Percentiles rank a stretch among this genome's conserved stretches.
phyloP scores from a whole-genome alignment of 768 basidiomycete genomes.

The Trametes cubensis region DNA sequence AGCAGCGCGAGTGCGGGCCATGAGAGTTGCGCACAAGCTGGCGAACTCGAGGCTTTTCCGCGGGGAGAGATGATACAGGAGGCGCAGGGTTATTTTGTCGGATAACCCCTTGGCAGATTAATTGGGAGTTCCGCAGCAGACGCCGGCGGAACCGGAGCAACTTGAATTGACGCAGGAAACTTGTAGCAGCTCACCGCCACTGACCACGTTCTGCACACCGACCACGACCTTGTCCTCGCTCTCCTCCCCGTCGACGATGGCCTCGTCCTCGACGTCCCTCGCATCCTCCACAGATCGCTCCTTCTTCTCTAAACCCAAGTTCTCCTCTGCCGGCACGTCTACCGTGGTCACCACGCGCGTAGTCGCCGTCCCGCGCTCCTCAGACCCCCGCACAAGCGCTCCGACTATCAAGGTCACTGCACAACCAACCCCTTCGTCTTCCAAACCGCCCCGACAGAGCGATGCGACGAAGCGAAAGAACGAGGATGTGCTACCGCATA shows the following conservation, averaged over 20 bases:
- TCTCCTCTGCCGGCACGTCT: conserved; percentile 25
- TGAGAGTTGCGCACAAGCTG: too few relatives aligned
- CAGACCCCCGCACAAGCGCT: conserved; percentile 24
- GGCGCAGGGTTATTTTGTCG: not conserved
- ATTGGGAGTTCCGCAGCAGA: not conserved
- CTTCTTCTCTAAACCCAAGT: conserved; percentile 38
- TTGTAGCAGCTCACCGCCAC: conserved; percentile 19
- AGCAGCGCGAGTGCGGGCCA: too few relatives aligned
- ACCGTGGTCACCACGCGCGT: conserved; percentile 36
- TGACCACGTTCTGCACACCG: conserved; percentile 4
- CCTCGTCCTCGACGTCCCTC: conserved; percentile 21
- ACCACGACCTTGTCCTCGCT: conserved; percentile 12
- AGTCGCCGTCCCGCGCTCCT: conserved; percentile 26
- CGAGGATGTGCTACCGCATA: conserved; percentile 2
- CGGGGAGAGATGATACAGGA: not conserved
- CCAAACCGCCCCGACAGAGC: conserved; percentile 23
- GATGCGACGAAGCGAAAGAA: conserved; percentile 26
- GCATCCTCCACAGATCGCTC: conserved; percentile 29
- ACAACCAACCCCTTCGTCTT: conserved; percentile 27
- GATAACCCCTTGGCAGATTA: conserved; percentile 1
- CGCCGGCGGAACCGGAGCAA: not conserved
- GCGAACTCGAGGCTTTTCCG: too few relatives aligned
- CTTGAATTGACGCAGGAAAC: conserved; percentile 1
- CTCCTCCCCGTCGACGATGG: conserved; percentile 20
- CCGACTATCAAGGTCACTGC: conserved; percentile 26